Evolutionary conservation across 1,139 yeast species (phyloP).

Genomic region (Candida pseudocylindracea): DNA sequence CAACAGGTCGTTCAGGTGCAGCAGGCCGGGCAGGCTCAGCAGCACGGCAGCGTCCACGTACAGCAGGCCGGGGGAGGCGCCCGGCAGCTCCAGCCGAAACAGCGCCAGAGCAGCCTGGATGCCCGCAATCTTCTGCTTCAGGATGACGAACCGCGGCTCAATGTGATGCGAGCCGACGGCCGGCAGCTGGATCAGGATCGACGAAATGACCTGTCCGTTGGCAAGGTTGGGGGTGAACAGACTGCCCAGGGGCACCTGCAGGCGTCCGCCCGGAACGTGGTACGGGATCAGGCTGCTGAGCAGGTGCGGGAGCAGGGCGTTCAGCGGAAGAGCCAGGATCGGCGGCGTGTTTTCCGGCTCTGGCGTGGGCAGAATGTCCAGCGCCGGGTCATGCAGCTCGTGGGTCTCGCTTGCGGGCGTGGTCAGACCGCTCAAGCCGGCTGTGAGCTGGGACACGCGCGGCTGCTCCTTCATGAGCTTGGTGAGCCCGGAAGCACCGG

Average conservation of each 20-base stretch:
- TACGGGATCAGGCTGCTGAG: constrained; percentile 42
- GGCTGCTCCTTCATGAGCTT: neutral
- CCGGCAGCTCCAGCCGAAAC: neutral
- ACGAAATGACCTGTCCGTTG: constrained; percentile 31
- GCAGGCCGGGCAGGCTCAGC: constrained; percentile 10
- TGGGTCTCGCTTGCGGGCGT: no score
- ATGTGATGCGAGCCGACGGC: constrained; percentile 29
- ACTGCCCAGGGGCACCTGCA: no score
- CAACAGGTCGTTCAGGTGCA: constrained; percentile 13
- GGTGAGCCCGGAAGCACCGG: no score
- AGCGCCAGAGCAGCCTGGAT: constrained; percentile 12
- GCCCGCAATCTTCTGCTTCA: constrained; percentile 49
- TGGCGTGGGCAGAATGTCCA: no score
- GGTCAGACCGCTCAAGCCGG: neutral
- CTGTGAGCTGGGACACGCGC: neutral
- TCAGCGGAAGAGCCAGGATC: neutral
- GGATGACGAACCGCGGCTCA: constrained; percentile 51
- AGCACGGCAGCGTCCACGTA: constrained; percentile 12
- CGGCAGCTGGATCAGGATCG: constrained; percentile 50
- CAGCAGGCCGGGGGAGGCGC: constrained; percentile 21
- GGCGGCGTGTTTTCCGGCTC: no score
- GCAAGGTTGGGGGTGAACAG: constrained; percentile 15
- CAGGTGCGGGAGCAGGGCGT: neutral
- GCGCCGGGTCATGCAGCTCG: no score
- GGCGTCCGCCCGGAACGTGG: constrained; percentile 43